A percentile compares a stretch with the other conserved stretches of the same genome.
Conservation (phyloP, 345 rosid species). For the Eucalyptus sp. region DNA sequence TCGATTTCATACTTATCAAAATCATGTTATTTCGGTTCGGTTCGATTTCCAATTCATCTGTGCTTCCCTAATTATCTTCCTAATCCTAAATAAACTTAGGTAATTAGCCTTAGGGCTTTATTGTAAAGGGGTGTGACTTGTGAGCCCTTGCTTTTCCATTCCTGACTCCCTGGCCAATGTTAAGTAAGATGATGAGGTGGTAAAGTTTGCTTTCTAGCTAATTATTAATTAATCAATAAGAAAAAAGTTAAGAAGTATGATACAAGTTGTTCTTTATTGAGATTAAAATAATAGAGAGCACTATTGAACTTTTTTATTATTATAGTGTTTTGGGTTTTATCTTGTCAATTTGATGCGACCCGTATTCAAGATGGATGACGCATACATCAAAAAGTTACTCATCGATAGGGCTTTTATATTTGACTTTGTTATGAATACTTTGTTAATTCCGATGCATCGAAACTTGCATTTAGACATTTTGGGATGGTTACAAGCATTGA, state of each 20-base stretch:
- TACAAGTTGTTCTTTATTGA: neutral
- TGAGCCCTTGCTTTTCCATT: no score
- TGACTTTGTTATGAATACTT: no score
- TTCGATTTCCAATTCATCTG: neutral
- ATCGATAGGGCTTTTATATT: no score
- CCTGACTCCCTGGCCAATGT: neutral
- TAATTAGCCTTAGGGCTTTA: neutral
- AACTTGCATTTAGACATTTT: no score
- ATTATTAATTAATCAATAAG: neutral
- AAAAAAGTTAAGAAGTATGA: neutral
- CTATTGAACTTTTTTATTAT: neutral
- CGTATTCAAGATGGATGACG: no score
- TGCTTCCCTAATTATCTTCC: neutral
- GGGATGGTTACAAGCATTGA: no score
- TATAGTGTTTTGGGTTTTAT: neutral
- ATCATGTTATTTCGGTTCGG: neutral
- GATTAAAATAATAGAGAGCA: neutral
- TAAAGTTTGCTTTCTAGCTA: neutral
- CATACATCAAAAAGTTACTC: no score
- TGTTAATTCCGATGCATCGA: fast-evolving
- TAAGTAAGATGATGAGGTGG: neutral
- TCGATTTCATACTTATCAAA: neutral
- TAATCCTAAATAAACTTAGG: neutral
- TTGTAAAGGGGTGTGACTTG: neutral
- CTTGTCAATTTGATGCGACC: neutral